Conservation (phyloP, 140 eudicot species). For the Flaveria floridana region DNA sequence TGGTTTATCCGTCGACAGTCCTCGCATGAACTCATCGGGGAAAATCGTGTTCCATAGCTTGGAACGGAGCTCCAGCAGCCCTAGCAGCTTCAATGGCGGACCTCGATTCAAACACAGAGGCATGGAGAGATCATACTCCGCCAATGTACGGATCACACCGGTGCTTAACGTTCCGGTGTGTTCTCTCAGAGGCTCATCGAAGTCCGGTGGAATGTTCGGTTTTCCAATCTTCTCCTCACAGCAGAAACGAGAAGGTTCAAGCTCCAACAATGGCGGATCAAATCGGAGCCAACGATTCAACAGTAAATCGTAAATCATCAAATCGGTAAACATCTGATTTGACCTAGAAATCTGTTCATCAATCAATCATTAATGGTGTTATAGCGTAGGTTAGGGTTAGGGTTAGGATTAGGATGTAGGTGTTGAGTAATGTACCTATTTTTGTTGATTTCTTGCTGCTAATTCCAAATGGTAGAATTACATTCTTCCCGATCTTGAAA, state of each 20-base stretch:
- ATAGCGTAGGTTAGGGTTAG: slow-evolving; percentile 9
- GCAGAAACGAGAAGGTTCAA: slow-evolving; percentile 40
- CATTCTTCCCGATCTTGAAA: slow-evolving; percentile 18
- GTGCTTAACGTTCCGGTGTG: slow-evolving; percentile 89
- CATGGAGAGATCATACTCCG: slow-evolving; percentile 85
- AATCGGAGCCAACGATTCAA: slow-evolving; percentile 38
- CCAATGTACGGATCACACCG: slow-evolving; percentile 75
- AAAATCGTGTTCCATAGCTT: slow-evolving; percentile 73
- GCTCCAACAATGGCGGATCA: slow-evolving; percentile 31
- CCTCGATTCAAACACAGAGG: slow-evolving; percentile 64
- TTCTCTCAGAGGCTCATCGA: slow-evolving; percentile 67
- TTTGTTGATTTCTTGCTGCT: slow-evolving; percentile 14
- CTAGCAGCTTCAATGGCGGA: slow-evolving; percentile 81
- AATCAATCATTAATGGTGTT: slow-evolving; percentile 17
- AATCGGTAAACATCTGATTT: slow-evolving; percentile 14
- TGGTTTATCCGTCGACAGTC: slow-evolving; percentile 66
- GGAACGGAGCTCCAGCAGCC: slow-evolving; percentile 93
- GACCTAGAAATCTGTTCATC: slow-evolving; percentile 5
- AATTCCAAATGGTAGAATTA: slow-evolving; percentile 30
- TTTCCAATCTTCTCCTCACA: slow-evolving; percentile 61
- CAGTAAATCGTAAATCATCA: slow-evolving; percentile 34
- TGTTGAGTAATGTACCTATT: slow-evolving; percentile 28
- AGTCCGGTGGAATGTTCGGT: slow-evolving; percentile 63
- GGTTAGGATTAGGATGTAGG: slow-evolving; percentile 8
- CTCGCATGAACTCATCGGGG: slow-evolving; percentile 87